These are phyloP conservation scores for Ustilago tritici DNA, from an alignment of 1,284 basidiomycete species.

Conservation along the genomic window DNA sequence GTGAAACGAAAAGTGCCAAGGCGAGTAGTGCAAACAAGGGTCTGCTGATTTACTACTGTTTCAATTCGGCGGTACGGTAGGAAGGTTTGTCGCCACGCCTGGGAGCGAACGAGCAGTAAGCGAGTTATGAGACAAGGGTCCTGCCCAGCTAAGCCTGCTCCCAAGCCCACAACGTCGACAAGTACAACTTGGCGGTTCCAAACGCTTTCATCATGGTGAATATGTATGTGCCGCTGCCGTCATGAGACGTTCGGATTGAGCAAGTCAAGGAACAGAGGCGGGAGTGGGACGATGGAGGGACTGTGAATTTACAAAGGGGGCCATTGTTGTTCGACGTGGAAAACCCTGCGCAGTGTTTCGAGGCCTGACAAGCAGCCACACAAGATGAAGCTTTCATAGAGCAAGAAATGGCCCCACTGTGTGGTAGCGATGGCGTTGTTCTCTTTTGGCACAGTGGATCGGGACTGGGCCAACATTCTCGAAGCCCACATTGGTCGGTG, in stretches of 20 bases:
- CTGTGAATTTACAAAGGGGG: neutral
- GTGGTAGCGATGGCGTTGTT: neutral
- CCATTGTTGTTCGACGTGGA: neutral
- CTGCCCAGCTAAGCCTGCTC: neutral
- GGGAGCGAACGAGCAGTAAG: neutral
- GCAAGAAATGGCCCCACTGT: neutral
- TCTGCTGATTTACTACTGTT: neutral
- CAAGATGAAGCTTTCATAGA: neutral
- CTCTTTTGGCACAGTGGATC: neutral
- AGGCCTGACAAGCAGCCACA: neutral
- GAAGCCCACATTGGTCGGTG: neutral
- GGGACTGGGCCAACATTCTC: neutral
- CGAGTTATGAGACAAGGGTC: neutral
- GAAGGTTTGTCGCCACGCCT: neutral
- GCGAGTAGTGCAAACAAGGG: neutral
- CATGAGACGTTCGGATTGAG: neutral
- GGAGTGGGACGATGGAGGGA: neutral
- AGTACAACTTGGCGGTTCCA: constrained; percentile 3
- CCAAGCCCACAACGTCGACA: constrained; percentile 1
- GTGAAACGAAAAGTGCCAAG: constrained; percentile 17
- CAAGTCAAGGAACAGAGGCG: neutral
- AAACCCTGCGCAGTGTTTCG: neutral
- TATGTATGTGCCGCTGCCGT: too few relatives aligned
- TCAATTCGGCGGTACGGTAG: neutral
- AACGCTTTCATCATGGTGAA: neutral